These are phyloP conservation scores for Dactylellina drechsleri DNA, from an alignment of 2,329 filamentous ascomycete genomes.

Conservation along the genomic window DNA sequence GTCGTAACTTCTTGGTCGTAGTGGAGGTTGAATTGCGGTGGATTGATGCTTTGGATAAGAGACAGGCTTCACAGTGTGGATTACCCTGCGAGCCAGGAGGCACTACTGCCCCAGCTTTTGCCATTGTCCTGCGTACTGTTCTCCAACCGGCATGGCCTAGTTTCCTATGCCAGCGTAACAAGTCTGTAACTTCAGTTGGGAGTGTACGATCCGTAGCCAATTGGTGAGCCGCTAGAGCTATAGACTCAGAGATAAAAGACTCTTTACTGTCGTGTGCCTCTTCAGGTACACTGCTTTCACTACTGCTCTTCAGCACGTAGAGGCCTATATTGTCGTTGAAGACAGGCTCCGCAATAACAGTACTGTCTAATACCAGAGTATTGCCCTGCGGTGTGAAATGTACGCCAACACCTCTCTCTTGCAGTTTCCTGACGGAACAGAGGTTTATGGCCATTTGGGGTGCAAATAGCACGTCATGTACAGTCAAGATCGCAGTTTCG, in stretches of 20 bases:
- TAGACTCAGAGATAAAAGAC: not conserved
- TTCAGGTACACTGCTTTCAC: no score
- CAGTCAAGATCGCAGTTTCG: conserved; percentile 5
- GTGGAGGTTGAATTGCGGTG: no score
- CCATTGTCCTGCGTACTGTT: not conserved
- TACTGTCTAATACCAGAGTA: not conserved
- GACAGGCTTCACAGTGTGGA: not conserved
- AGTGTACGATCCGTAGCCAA: no score
- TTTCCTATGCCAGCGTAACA: not conserved
- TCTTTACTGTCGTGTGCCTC: not conserved
- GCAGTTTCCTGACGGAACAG: not conserved
- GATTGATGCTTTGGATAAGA: no score
- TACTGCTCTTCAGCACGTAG: no score
- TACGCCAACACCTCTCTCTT: not conserved
- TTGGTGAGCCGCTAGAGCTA: not conserved
- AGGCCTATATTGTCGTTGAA: no score
- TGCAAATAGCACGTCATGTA: not conserved
- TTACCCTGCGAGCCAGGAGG: not conserved
- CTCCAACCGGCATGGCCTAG: not conserved
- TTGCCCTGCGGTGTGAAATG: not conserved
- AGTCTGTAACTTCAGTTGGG: no score
- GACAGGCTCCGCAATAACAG: not conserved
- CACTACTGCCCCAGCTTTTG: not conserved
- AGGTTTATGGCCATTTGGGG: not conserved
- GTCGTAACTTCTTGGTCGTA: not conserved